phyloP scores from a whole-genome alignment of 2,329 filamentous ascomycete species.

The Aspergillus fumigatiaffinis region DNA sequence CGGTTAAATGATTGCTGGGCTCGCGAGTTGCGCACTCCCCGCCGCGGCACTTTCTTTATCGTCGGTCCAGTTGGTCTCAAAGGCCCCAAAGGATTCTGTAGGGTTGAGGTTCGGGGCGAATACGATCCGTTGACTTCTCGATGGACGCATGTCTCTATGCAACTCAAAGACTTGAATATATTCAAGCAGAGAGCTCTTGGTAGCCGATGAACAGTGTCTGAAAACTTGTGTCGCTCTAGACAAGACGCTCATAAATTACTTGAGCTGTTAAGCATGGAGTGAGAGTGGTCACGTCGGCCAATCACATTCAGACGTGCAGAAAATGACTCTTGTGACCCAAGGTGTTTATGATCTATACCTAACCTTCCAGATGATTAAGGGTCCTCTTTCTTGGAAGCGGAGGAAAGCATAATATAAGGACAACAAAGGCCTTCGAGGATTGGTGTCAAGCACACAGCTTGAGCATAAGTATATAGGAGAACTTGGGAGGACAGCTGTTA shows the following conservation, averaged over 20 bases:
- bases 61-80: conserved; percentile 31
- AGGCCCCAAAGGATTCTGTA: conserved; percentile 32
- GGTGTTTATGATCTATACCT: neutral
- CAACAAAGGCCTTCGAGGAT: neutral
- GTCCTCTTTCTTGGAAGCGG: neutral
- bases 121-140: conserved; percentile 29
- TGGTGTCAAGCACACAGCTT: too few species aligned
- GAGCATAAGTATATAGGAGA: neutral
- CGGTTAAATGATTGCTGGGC: conserved; percentile 23
- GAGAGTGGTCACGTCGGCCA: neutral
- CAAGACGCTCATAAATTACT: neutral
- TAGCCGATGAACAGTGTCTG: neutral
- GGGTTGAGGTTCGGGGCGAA: conserved; percentile 34
- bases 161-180: conserved; percentile 28
- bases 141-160: conserved; percentile 29
- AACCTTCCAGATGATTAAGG: neutral
- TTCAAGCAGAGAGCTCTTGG: conserved; percentile 26
- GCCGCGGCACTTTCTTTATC: conserved; percentile 33
- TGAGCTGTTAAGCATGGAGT: neutral
- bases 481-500: neutral
- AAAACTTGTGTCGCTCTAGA: neutral
- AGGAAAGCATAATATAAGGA: neutral
- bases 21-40: conserved; percentile 18
- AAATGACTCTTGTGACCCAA: neutral
- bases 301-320: neutral